Evolutionary conservation across 805 yeast genomes (phyloP), one percentile per base, ranked within the genome.

Genomic region (Pichia scutulata): DNA sequence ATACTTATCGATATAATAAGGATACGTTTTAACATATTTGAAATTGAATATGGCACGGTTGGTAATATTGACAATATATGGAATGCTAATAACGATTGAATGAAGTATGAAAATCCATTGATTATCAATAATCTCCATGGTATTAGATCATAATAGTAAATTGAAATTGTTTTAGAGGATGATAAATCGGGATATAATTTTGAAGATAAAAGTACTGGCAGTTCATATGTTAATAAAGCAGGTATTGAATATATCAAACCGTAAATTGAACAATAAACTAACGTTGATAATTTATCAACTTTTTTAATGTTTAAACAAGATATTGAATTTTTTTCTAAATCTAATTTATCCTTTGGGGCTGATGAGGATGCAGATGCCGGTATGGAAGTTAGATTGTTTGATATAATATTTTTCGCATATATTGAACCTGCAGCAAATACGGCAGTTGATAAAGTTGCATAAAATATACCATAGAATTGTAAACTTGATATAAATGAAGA

Each of bases 11-110:
- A 75, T 41, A 89, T 89, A 28, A 89, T 79, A 1, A 87, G 85
- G n/a, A 89, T 85, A 60, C 96, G 80, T 68, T 89, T 89, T 79
- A 89, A 77, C 78, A 89, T 77, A 41, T 87, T 81, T 3, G 96
- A 96, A 51, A 89, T 82, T 2, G 95, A 85, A 67, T 88, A 89
- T 3, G 93, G 80, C 13, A 89, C 82, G 0, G 97, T 87, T 2
- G 95, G 86, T 7, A 89, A 75, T 61, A 83, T 77, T 21, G 95
- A 93, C 43, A 89, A 68, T 30, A 89, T 71, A 68, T 86, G 88
- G 66, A 86, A 87, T 16, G 95, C 89, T 39, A 89, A 72, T 63
- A 89, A 69, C 40, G 90, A 84, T 67, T 89, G 97, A 39, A 78
- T 62, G 57, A 86, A 89, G 67, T 88, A 95, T 16, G 86, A 80